phyloP scores from a whole-genome alignment of 306 rosid genomes.

The Vachellia pachyceras region DNA sequence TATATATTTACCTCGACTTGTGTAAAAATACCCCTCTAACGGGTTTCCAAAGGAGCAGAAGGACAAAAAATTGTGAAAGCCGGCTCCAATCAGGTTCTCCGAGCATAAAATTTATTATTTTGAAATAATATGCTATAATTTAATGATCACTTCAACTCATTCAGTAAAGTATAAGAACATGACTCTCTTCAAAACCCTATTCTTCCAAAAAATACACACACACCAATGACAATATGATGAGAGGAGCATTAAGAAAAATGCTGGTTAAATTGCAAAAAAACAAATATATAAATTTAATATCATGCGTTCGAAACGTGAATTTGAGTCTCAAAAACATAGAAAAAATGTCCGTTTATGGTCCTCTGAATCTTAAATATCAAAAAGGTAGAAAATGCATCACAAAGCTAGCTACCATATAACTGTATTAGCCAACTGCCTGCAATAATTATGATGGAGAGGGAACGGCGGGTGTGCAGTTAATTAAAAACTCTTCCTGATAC shows the following conservation, averaged over 20 bases:
- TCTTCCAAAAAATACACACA: neutral
- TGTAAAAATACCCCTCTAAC: no score
- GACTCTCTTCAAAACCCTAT: neutral
- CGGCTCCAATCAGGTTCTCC: no score
- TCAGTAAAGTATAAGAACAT: neutral
- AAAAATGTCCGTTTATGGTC: neutral
- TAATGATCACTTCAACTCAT: no score
- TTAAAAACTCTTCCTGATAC: neutral
- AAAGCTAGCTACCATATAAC: neutral
- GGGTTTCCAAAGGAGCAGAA: no score
- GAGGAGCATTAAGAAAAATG: no score
- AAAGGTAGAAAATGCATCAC: neutral
- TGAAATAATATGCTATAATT: no score
- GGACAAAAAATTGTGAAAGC: no score
- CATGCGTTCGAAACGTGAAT: neutral
- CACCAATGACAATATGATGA: neutral
- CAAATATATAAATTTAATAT: neutral
- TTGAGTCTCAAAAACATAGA: neutral
- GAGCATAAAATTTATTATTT: no score
- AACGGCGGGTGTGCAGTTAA: neutral
- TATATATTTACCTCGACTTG: no score
- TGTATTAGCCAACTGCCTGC: neutral
- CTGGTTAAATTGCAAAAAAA: neutral
- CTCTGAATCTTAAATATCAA: neutral
- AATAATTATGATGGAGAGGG: neutral